phyloP scores from a whole-genome alignment of 768 basidiomycete genomes.

The Chalciporus piperatus region DNA sequence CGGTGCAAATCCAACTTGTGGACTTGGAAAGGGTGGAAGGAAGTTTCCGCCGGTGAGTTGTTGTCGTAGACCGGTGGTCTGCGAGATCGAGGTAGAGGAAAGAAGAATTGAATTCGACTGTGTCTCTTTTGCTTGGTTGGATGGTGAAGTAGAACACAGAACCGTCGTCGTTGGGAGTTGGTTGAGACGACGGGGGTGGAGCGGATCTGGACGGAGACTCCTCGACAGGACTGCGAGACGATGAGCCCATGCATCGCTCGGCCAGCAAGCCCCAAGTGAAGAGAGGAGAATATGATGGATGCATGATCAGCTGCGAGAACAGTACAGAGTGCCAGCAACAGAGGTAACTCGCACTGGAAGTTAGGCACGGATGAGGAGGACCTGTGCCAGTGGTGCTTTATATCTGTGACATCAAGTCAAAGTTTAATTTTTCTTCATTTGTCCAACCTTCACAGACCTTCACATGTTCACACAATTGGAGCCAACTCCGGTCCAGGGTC shows the following conservation, averaged over 20 bases:
- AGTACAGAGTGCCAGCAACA: not conserved
- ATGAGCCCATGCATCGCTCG: constrained; percentile 19
- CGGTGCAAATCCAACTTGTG: constrained; percentile 29
- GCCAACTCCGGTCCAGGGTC: not conserved
- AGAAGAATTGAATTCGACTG: constrained; percentile 50
- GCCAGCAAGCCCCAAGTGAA: constrained; percentile 62
- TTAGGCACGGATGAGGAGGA: not conserved
- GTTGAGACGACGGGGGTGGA: not conserved
- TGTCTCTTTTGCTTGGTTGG: constrained; percentile 38
- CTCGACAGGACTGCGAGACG: constrained; percentile 12
- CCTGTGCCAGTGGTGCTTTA: too few relatives aligned
- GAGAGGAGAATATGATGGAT: constrained; percentile 50
- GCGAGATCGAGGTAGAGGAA: constrained; percentile 72
- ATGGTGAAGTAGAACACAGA: constrained; percentile 50
- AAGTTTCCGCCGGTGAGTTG: constrained; percentile 37
- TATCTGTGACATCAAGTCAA: not conserved
- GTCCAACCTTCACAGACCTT: too few relatives aligned
- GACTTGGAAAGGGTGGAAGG: constrained; percentile 29
- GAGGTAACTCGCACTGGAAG: too few relatives aligned
- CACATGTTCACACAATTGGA: not conserved
- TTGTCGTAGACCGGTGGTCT: constrained; percentile 43
- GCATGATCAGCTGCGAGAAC: constrained; percentile 1
- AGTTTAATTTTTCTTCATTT: not conserved
- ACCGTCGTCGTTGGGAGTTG: constrained; percentile 15
- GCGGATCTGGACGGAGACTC: not conserved